Evolutionary conservation across 257 asterid genomes (phyloP).

Genomic region (Forsythia suspensa): DNA sequence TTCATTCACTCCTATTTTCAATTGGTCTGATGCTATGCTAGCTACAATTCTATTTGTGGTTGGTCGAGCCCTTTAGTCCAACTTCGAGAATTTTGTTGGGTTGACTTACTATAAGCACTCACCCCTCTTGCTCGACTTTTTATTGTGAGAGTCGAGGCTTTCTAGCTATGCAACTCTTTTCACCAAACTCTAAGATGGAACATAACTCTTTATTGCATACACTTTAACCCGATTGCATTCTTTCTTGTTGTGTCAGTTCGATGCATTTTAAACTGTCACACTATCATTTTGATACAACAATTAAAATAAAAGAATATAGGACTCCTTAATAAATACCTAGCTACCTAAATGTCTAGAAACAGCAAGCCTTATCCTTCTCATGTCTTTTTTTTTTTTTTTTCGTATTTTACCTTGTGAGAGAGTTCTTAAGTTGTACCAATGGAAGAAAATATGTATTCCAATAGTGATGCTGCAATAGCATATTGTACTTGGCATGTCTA

Average conservation of each 20-base stretch:
- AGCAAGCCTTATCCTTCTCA: neutral
- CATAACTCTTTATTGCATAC: neutral
- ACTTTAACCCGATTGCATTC: too few relatives aligned
- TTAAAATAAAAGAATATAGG: too few relatives aligned
- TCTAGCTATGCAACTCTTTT: neutral
- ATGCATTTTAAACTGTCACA: neutral
- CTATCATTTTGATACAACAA: neutral
- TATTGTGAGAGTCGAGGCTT: neutral
- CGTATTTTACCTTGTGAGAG: neutral
- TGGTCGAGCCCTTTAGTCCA: neutral
- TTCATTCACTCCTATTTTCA: neutral
- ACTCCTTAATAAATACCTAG: neutral
- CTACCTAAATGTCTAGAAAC: neutral
- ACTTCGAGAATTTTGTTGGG: neutral
- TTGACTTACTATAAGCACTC: neutral
- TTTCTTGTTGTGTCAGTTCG: neutral
- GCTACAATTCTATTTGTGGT: neutral
- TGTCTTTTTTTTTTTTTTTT: too few relatives aligned
- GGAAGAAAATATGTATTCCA: neutral
- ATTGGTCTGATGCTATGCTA: neutral
- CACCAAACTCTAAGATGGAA: neutral
- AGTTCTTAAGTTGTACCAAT: too few relatives aligned
- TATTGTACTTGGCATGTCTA: neutral
- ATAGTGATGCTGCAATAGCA: neutral
- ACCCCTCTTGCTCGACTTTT: neutral